phyloP scores from a whole-genome alignment of 179 eudicot species.

The Nepenthes alata region DNA sequence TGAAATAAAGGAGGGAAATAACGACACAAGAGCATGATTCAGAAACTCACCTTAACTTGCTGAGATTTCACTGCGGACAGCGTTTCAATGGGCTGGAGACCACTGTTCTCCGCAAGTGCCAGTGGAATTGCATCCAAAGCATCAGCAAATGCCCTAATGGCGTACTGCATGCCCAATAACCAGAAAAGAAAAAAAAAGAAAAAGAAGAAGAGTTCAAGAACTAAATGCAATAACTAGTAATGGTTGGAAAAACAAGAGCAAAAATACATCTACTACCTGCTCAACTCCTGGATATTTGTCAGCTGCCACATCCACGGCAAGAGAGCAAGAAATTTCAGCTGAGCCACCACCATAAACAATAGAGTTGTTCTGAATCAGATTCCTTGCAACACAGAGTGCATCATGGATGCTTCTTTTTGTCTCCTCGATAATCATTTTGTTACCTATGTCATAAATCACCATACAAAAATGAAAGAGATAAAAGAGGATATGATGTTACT shows the following conservation, averaged over 20 bases:
- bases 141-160: slow-evolving; percentile 93
- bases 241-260: neutral
- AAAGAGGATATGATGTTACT: too few relatives aligned
- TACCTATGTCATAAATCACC: slow-evolving; percentile 26
- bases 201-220: neutral
- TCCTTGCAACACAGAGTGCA: slow-evolving; percentile 91
- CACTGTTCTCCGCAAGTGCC: slow-evolving; percentile 98
- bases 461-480: too few relatives aligned
- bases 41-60: slow-evolving; percentile 62
- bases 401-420: slow-evolving; percentile 93
- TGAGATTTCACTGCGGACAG: slow-evolving; percentile 83
- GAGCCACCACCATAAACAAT: slow-evolving; percentile 98
- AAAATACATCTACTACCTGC: slow-evolving; percentile 39
- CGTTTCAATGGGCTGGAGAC: slow-evolving; percentile 93
- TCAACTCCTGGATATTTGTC: slow-evolving; percentile 94
- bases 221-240: neutral
- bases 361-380: slow-evolving; percentile 85
- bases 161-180: slow-evolving; percentile 46
- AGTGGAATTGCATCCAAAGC: slow-evolving; percentile 87
- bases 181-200: neutral
- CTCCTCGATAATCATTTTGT: slow-evolving; percentile 96
- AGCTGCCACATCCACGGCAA: slow-evolving; percentile 97
- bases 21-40: too few relatives aligned
- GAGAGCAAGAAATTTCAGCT: slow-evolving; percentile 86
- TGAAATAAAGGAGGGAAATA: too few relatives aligned